Evolutionary conservation across 1,284 basidiomycete genomes (phyloP), one percentile per base, ranked within the genome.

Genomic region (Lentinula novae-zelandiae): DNA sequence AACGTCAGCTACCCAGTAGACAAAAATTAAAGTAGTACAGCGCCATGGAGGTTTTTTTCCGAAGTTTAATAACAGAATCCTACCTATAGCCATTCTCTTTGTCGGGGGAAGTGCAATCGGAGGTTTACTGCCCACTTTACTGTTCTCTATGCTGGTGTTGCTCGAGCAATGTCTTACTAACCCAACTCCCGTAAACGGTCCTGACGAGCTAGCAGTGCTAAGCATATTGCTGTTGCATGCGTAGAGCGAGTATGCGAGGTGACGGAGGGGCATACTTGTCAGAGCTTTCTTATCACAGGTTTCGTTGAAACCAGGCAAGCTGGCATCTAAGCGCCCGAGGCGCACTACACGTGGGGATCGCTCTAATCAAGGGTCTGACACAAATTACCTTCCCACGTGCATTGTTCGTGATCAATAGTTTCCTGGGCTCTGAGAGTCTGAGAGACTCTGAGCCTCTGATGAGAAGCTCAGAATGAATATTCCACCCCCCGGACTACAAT

Each of bases 41-140:
- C 27, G 27, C 27, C 27, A 27, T 27, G 3, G 27, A 27, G 3
- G 27, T 27, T 27, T 27, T 22, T 27, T 27, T 27, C 0, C 27
- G 3, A 17, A 58, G 34, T 36, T 17, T 54, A n/a, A 33, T 53
- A 39, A 46, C 55, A 38, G 34, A 3, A 9, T 68, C 70, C 65
- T 68, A 80, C 82, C 75, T 60, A 84, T 75, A 40, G 75, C 73
- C 39, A 82, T 70, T 64, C 80, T 77, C 71, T 82, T 84, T 27
- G 74, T 72, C 1, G 85, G 85, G 5, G 80, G 81, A 17, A 85
- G 67, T 1, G 78, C 70, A n/a, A 62, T 54, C 10, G 61, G 53
- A 54, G 53, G 20, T 5, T 38, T 5, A 36, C 10, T 10, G 7
- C 13, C 52, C 9, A 31, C 48, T 12, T 48, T 12, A 17, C 9